A percentile compares a stretch with the other conserved stretches of the same genome.
Conservation (phyloP, 306 rosid genomes). For the Vachellia pachyceras region DNA sequence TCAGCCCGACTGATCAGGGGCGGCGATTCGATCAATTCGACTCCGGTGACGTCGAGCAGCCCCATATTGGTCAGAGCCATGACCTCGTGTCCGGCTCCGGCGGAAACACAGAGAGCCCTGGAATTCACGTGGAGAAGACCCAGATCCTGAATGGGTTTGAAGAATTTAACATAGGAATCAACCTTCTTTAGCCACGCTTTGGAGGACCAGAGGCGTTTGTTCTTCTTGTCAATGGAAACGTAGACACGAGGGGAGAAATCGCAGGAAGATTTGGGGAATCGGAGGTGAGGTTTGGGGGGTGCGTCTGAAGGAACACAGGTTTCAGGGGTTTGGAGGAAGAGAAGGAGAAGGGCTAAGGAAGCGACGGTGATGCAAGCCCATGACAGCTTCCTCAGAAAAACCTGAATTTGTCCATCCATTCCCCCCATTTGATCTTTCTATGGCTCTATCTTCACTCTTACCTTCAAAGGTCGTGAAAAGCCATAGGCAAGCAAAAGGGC, state of each 20-base stretch:
- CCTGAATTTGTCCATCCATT: conserved; percentile 61
- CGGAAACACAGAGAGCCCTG: conserved; percentile 74
- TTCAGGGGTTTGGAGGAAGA: conserved; percentile 54
- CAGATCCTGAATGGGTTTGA: conserved; percentile 50
- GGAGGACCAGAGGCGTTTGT: conserved; percentile 74
- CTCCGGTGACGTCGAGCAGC: conserved; percentile 73
- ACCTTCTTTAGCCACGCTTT: conserved; percentile 60
- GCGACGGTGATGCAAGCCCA: conserved; percentile 61
- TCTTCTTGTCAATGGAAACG: conserved; percentile 65
- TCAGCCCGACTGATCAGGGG: conserved; percentile 84
- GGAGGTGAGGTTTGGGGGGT: conserved; percentile 59
- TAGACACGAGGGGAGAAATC: conserved; percentile 60
- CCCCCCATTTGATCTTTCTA: background rate
- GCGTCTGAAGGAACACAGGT: conserved; percentile 54
- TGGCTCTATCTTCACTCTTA: background rate
- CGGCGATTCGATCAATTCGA: conserved; percentile 73
- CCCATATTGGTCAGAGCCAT: conserved; percentile 62
- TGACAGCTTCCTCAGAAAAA: conserved; percentile 59
- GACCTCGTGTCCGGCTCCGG: conserved; percentile 91
- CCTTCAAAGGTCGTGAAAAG: background rate
- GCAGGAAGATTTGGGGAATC: conserved; percentile 80
- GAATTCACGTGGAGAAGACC: conserved; percentile 66
- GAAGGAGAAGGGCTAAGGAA: conserved; percentile 59
- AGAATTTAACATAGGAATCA: conserved; percentile 53
- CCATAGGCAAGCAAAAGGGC: background rate